A percentile compares a stretch with the other conserved stretches of the same genome.
phyloP scores from a whole-genome alignment of 495 filamentous ascomycete genomes.

The Umbilicaria muhlenbergii region DNA sequence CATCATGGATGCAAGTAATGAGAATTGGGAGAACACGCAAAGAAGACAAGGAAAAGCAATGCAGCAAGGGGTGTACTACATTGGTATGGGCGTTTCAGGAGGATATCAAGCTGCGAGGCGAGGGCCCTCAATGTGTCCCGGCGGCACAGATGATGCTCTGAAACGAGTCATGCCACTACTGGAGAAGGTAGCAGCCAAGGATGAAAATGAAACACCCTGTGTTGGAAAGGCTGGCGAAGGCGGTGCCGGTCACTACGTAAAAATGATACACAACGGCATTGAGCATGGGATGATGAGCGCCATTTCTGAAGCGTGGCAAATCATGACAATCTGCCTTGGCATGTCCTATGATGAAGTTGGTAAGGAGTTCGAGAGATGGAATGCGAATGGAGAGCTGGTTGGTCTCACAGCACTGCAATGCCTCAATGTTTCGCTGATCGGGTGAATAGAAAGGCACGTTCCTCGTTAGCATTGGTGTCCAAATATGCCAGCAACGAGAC shows the following conservation, averaged over 20 bases:
- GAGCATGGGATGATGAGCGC: slow-evolving; percentile 54
- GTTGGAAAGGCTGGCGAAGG: slow-evolving; percentile 44
- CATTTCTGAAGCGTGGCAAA: slow-evolving; percentile 48
- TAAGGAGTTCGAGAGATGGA: slow-evolving; percentile 45
- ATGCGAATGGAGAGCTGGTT: slow-evolving; percentile 38
- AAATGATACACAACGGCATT: slow-evolving; percentile 69
- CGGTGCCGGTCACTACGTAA: slow-evolving; percentile 56
- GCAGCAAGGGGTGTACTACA: slow-evolving; percentile 40
- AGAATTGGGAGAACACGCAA: slow-evolving; percentile 55
- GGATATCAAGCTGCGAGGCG: slow-evolving; percentile 53
- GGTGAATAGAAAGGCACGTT: slow-evolving; percentile 32
- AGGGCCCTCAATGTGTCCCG: slow-evolving; percentile 49
- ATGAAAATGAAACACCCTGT: slow-evolving; percentile 40
- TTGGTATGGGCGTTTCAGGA: slow-evolving; percentile 55
- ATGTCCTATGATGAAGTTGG: slow-evolving; percentile 48
- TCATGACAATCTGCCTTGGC: slow-evolving; percentile 42
- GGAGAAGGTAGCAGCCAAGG: slow-evolving; percentile 44
- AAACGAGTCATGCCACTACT: slow-evolving; percentile 48
- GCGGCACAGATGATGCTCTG: slow-evolving; percentile 41
- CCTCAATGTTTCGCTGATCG: background rate
- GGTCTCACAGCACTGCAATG: background rate
- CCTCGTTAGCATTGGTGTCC: slow-evolving; percentile 45
- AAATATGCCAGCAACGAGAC: slow-evolving; percentile 40
- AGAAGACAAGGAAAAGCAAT: slow-evolving; percentile 40
- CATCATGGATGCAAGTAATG: slow-evolving; percentile 58